Evolutionary conservation across 2,329 filamentous ascomycete genomes (phyloP).

Genomic region (Amesomyces nigricolor): DNA sequence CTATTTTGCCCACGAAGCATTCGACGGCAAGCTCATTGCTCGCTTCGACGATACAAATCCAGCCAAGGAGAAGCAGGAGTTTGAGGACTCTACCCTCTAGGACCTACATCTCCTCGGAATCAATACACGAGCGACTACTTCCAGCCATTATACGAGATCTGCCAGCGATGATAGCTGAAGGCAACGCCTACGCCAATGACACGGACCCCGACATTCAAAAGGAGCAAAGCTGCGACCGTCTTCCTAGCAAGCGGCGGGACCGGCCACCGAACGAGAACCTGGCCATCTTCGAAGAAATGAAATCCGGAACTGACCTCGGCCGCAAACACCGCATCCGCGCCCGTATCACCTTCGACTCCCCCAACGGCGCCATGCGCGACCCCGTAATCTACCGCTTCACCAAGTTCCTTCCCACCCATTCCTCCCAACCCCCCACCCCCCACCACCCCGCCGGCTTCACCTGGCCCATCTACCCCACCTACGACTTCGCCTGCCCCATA

Average conservation of each 20-base stretch:
- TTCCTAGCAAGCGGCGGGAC: constrained; percentile 75
- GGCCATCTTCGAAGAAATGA: constrained; percentile 89
- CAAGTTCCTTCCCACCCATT: constrained; percentile 32
- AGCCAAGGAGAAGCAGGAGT: constrained; percentile 94
- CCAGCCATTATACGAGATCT: constrained; percentile 81
- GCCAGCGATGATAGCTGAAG: constrained; percentile 79
- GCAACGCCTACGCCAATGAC: constrained; percentile 90
- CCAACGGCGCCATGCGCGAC: constrained; percentile 93
- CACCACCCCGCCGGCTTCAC: constrained; percentile 74
- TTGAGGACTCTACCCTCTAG: constrained; percentile 86
- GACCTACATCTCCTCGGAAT: constrained; percentile 89
- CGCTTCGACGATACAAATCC: constrained; percentile 98
- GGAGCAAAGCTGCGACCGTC: constrained; percentile 74
- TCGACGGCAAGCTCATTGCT: constrained; percentile 83
- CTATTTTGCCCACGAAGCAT: constrained; percentile 92
- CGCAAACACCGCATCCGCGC: constrained; percentile 86
- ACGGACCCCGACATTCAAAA: constrained; percentile 87
- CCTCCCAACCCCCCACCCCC: constrained; percentile 19
- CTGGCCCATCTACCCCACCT: constrained; percentile 85
- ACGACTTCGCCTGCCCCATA: constrained; percentile 80
- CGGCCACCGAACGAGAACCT: constrained; percentile 74
- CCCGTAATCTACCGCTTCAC: constrained; percentile 92
- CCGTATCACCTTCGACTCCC: constrained; percentile 85
- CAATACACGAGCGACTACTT: constrained; percentile 97
- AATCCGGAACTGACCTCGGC: constrained; percentile 72